phyloP scores from a whole-genome alignment of 805 yeast species.

The Kodamaea leandrae region DNA sequence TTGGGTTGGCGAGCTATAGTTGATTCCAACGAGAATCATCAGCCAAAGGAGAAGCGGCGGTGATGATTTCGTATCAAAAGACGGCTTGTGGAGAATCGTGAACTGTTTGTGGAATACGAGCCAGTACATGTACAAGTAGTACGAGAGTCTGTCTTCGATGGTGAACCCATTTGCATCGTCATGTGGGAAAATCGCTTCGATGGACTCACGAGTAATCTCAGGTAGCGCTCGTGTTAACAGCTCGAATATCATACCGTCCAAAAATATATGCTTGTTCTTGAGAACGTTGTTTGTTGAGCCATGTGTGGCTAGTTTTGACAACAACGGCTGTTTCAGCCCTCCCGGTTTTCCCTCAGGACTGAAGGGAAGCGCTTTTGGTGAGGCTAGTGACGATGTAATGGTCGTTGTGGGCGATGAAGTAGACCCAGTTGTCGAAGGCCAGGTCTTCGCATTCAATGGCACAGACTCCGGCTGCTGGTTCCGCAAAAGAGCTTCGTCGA shows the following conservation, averaged over 20 bases:
- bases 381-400: constrained; percentile 6
- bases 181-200: constrained; percentile 28
- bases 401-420: constrained; percentile 9
- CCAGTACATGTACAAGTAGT: constrained; percentile 50
- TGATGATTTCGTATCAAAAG: constrained; percentile 48
- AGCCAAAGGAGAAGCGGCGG: constrained; percentile 51
- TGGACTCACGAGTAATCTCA: constrained; percentile 19
- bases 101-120: constrained; percentile 56
- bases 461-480: constrained; percentile 12
- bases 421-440: constrained; percentile 3
- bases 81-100: constrained; percentile 27
- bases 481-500: constrained; percentile 33
- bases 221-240: constrained; percentile 32
- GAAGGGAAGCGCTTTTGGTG: constrained; percentile 6
- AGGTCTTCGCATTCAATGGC: background rate
- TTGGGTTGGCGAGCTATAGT: constrained; percentile 26
- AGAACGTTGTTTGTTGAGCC: constrained; percentile 22
- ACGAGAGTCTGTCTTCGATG: constrained; percentile 34
- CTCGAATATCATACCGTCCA: constrained; percentile 37
- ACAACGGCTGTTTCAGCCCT: constrained; percentile 10
- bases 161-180: constrained; percentile 20
- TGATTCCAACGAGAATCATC: constrained; percentile 58
- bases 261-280: constrained; percentile 34
- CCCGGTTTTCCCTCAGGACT: constrained; percentile 5
- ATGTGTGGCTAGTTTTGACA: constrained; percentile 18